A percentile compares a stretch with the other conserved stretches of the same genome.
Evolutionary conservation across 2,329 filamentous ascomycete species (phyloP).

Genomic region (Teratosphaeria gauchensis): DNA sequence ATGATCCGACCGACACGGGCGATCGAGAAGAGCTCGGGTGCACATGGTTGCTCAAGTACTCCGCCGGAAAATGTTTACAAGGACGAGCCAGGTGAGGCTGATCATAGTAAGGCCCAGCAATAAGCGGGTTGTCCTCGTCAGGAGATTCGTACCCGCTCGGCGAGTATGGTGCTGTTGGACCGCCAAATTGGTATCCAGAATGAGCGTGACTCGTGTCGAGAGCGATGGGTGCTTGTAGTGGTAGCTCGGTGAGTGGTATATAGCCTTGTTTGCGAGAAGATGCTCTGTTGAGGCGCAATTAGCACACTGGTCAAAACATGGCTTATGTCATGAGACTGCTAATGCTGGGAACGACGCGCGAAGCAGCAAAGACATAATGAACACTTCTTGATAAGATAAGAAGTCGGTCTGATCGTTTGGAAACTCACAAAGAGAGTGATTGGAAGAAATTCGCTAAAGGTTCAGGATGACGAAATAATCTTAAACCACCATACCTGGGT

Average conservation of each 20-base stretch:
- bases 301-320: not conserved
- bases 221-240: not conserved
- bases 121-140: slow-evolving; percentile 9
- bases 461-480: slow-evolving; percentile 7
- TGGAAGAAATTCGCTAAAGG: slow-evolving; percentile 5
- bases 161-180: slow-evolving; percentile 9
- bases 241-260: slow-evolving; percentile 5
- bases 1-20: slow-evolving; percentile 12
- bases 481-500: slow-evolving; percentile 13
- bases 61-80: slow-evolving; percentile 5
- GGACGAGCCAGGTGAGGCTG: slow-evolving; percentile 7
- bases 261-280: slow-evolving; percentile 2
- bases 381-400: not conserved
- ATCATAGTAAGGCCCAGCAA: slow-evolving; percentile 9
- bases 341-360: not conserved
- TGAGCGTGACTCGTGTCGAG: not conserved
- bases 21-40: slow-evolving; percentile 6
- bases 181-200: slow-evolving; percentile 1
- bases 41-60: slow-evolving; percentile 2
- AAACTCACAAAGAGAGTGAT: slow-evolving; percentile 9
- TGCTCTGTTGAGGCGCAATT: not conserved
- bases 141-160: slow-evolving; percentile 11
- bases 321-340: not conserved
- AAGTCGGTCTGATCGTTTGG: not conserved
- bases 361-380: not conserved